These are phyloP conservation scores for Nyctanthes arbortristis DNA, from an alignment of 257 asterid genomes.

Conservation along the genomic window DNA sequence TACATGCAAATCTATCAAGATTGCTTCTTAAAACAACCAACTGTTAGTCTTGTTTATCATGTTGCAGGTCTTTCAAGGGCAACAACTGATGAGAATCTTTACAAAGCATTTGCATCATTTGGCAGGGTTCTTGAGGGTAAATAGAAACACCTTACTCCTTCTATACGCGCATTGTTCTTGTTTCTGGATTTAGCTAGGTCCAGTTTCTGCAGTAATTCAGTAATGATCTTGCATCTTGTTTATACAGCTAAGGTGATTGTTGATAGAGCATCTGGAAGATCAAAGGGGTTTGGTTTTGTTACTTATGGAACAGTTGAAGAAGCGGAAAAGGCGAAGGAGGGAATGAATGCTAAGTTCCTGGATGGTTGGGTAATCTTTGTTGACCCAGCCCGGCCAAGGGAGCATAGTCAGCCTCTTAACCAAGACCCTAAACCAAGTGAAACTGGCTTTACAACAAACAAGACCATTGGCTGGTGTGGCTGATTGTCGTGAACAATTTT, in stretches of 20 bases:
- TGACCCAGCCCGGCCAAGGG: slow-evolving; percentile 89
- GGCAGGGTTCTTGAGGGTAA: slow-evolving; percentile 82
- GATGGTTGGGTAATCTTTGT: slow-evolving; percentile 98
- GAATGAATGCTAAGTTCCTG: slow-evolving; percentile 80
- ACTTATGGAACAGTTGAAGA: slow-evolving; percentile 76
- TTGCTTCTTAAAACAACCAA: slow-evolving; percentile 1
- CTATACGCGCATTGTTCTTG: neutral
- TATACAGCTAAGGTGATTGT: slow-evolving; percentile 73
- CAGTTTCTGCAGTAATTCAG: neutral
- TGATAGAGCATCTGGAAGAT: slow-evolving; percentile 80
- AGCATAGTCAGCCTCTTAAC: slow-evolving; percentile 50
- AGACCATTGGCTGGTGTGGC: slow-evolving; percentile 91
- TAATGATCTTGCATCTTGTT: slow-evolving; percentile 8
- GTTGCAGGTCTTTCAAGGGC: slow-evolving; percentile 78
- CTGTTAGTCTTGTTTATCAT: slow-evolving; percentile 2
- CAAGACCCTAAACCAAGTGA: slow-evolving; percentile 34
- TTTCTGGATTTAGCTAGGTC: neutral
- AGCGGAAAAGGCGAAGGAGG: slow-evolving; percentile 93
- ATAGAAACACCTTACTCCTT: neutral
- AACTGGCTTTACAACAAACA: slow-evolving; percentile 70
- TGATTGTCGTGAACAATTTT: too few relatives aligned
- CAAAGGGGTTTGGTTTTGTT: slow-evolving; percentile 93
- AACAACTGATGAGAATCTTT: slow-evolving; percentile 72
- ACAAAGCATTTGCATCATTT: slow-evolving; percentile 70
- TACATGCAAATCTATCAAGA: slow-evolving; percentile 15